Percentiles rank a stretch among this genome's conserved stretches.
These are phyloP conservation scores for Physocladia obscura DNA, from an alignment of 192 early-diverging fungal species.

Conservation along the genomic window DNA sequence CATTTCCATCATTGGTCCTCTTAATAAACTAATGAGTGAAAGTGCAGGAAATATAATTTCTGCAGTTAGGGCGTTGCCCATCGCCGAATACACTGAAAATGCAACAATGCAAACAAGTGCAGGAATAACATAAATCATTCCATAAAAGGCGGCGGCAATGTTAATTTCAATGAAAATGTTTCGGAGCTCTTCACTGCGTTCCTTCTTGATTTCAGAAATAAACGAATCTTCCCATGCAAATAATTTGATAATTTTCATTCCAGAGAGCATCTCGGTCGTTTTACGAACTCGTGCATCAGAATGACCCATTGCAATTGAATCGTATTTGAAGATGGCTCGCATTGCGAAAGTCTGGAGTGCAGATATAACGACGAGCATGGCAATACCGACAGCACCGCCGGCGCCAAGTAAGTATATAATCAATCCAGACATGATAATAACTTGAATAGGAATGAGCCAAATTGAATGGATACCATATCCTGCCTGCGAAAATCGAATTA, in stretches of 20 bases:
- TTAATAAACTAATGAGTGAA: conserved; percentile 55
- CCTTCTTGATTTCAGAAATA: conserved; percentile 47
- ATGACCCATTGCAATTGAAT: background rate
- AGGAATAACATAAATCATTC: conserved; percentile 24
- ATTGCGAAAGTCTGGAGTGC: background rate
- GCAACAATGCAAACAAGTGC: conserved; percentile 7
- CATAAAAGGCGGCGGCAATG: conserved; percentile 12
- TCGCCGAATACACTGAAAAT: conserved; percentile 23
- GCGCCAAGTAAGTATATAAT: conserved; percentile 5
- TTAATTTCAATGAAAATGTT: background rate
- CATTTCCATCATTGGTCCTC: background rate
- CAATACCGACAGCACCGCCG: background rate
- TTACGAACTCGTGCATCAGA: background rate
- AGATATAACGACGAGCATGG: background rate
- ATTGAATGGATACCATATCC: conserved; percentile 6
- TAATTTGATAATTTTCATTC: conserved; percentile 83
- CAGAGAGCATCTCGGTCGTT: conserved; percentile 68
- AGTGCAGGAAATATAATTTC: conserved; percentile 63
- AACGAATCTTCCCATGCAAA: conserved; percentile 83
- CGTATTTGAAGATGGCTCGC: conserved; percentile 7
- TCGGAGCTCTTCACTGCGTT: conserved; percentile 8
- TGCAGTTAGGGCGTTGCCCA: conserved; percentile 32
- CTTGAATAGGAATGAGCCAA: conserved; percentile 2
- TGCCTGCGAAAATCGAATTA: background rate
- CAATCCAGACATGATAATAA: background rate